Base-by-base conservation (phyloP, 2,329 filamentous ascomycete genomes). In the Herpotrichia juniperi region DNA sequence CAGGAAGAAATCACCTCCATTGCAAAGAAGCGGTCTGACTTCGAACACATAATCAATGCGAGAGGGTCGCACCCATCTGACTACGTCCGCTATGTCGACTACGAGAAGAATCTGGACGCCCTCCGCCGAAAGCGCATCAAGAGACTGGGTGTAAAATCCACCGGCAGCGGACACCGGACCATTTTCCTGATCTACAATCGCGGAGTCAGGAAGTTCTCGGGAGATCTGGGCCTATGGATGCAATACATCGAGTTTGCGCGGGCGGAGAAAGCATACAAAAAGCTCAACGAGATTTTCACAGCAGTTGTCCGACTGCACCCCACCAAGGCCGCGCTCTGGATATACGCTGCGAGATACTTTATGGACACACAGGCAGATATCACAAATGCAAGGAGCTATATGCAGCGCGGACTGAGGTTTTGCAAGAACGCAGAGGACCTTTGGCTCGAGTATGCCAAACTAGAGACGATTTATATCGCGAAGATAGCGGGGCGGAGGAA, bases 111-210 rank as follows among this genome's bases (percentile, higher is more conserved):
- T 52, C 69, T 81, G 11, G 91, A 97, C 64, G 76, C 83, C 2
- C 83, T 97, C 35, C 88, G 92, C 51, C 84, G 85, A 61, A 96
- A 96, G 76, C 87, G 93, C 59, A 89, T 91, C 71, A 87, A 88
- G 68, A 86, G 93, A 53, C 79, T 97, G 58, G 89, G 88, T 54
- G 85, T 97, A 62, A 89, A 88, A 58, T 83, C 85, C 24, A 85
- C 85, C 12, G 84, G 85, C 25, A 83, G 85, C 42, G 90, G 90
- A 17, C 89, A 96, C 71, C 86, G 88, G 39, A 89, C 92, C 46
- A 88, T 96, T 57, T 92, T 97, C 68, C 89, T 89, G 72, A 88
- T 97, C 57, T 89, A 96, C 61, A 92, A 97, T 63, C 87, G 94
- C 57, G 92, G 86, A 17, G 91, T 93, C 24, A 83, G 85, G 68